phyloP scores from a whole-genome alignment of 805 yeast species.

The Candida maesae region DNA sequence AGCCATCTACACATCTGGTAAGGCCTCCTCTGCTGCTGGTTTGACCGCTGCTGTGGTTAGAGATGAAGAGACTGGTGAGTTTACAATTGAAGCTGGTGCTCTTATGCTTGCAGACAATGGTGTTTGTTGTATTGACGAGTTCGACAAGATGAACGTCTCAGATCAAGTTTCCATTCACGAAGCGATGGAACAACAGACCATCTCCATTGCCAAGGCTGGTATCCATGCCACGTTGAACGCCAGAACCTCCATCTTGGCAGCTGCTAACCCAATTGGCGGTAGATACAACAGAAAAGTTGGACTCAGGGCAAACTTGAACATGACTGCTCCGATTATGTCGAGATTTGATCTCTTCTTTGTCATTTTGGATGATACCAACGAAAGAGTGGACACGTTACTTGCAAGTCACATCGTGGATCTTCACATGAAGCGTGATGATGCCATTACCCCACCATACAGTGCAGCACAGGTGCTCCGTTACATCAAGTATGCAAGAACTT shows the following conservation, averaged over 20 bases:
- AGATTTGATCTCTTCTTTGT: conserved; percentile 95
- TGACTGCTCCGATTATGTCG: conserved; percentile 99
- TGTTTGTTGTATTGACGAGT: conserved; percentile 97
- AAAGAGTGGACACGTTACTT: conserved; percentile 79
- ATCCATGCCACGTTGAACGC: conserved; percentile 97
- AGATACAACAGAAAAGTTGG: conserved; percentile 86
- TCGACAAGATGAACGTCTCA: conserved; percentile 92
- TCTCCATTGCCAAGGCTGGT: conserved; percentile 97
- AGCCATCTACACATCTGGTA: conserved; percentile 95
- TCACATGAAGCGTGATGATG: conserved; percentile 87
- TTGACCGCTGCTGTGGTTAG: conserved; percentile 96
- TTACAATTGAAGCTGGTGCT: conserved; percentile 98
- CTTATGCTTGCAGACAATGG: conserved; percentile 98
- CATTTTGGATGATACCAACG: conserved; percentile 91
- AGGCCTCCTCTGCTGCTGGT: conserved; percentile 98
- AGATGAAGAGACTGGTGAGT: conserved; percentile 96
- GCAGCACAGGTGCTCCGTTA: conserved; percentile 87
- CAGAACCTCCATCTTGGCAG: conserved; percentile 92
- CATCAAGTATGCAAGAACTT: conserved; percentile 87
- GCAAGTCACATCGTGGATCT: conserved; percentile 91
- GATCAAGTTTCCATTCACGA: conserved; percentile 99
- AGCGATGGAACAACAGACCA: conserved; percentile 99
- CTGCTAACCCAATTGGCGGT: conserved; percentile 99
- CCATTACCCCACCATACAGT: conserved; percentile 83
- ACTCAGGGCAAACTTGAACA: conserved; percentile 78